Base-by-base conservation (phyloP, 257 asterid species). In the Cordia subcordata region DNA sequence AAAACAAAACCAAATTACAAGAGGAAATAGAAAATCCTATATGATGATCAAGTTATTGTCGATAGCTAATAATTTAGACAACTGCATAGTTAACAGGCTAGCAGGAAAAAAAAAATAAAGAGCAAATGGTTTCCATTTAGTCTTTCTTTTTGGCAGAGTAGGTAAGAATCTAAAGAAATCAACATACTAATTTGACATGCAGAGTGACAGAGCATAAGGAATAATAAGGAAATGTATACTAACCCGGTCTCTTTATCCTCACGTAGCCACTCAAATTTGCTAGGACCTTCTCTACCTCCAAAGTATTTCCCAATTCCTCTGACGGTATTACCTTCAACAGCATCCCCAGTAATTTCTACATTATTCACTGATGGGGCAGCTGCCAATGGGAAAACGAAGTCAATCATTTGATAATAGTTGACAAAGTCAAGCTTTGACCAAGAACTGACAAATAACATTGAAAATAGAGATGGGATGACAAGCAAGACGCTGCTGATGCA, bases 231-330 rank as follows among this genome's bases (percentile, higher is more conserved):
- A 6, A 14, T 19, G 49, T 17, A 55, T 57, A 72, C 89, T 74
- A 75, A 93, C 99, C 97, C 86, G 14, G 76, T 79, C 63, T 89
- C 85, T 63, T 65, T 81, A 40, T 93, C 86, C 74, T 89, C 88
- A 51, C 89, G 97, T 66, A 79, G 68, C 97, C 97, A 93, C 67
- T 93, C 91, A 58, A 82, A 93, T 77, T 79, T 89, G 87, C 96
- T 93, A 72, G 97, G 96, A 47, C 99, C 99, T 81, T 93, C 97
- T 77, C 81, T 83, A 78, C 99, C 99, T 50, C 99, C 99, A 75
- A 93, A 88, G 79, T 93, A 93, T 60, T 78, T 66, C 63, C 99
- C 99, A 23, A 64, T 60, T 52, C 99, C 99, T 66, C 60, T 85
- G 65, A 93, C 62, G 63, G 67, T 72, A 79, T 65, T 75, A 70